Evolutionary conservation across 2,329 filamentous ascomycete species (phyloP), one percentile per base, ranked within the genome.

Genomic region (Davidsoniella neocaledoniae): DNA sequence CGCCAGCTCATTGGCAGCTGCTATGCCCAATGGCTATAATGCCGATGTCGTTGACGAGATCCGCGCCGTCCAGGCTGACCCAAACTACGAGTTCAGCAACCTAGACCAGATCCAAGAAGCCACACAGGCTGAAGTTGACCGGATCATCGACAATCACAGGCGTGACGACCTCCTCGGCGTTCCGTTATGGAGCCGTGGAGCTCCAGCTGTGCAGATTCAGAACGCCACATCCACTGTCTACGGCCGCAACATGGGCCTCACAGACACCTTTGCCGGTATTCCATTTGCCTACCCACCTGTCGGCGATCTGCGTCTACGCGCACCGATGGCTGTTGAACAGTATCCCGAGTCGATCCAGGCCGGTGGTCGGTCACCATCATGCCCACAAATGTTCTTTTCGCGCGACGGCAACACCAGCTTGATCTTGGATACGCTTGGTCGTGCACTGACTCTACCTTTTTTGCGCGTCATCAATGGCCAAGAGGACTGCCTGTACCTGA

Each of bases 241-340:
- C 17, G 58, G 58, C 23, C 57, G 56, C 26, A 48, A 51, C 14
- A 46, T 53, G 37, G 53, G 50, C 23, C 47, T 51, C 10, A 66
- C 80, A 10, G 77, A 82, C 49, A 68, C 64, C 21, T 82, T 81
- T 62, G 70, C 70, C 54, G 77, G 74, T 10, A 79, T 83, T 51
- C 79, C 79, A 1, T 84, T 73, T 56, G 77, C 78, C 2, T 63
- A 79, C 54, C 70, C 76, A 4, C 79, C 79, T 0, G 66, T 70
- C 0, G 76, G 73, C 0, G 57, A 64, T 1, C 66, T 80, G 26
- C 71, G 79, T 5, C 65, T 83, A n/a, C 74, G 71, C 54, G 71
- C 74, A 7, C 79, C 79, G 3, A 67, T 74, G 55, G 63, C 69
- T 1, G 59, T 79, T 8, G 67, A 65, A 3, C 57, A 63, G 0